phyloP scores from a whole-genome alignment of 192 early-diverging fungal species.

The Coemansia erecta region DNA sequence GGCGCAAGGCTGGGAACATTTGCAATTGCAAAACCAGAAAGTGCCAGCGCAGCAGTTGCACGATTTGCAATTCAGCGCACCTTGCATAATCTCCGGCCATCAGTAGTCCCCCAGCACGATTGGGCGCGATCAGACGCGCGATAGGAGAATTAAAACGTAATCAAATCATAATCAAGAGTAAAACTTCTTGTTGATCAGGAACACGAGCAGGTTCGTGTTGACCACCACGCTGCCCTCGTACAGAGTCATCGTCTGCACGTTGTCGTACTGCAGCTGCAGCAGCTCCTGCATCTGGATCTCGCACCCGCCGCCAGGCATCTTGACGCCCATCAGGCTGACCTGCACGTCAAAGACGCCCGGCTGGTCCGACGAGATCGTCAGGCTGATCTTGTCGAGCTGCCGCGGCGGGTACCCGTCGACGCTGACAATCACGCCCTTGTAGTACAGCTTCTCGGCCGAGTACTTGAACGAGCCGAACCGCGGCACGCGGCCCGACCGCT shows the following conservation, averaged over 20 bases:
- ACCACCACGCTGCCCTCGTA: conserved; percentile 91
- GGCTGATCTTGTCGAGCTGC: conserved; percentile 82
- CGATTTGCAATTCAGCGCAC: not conserved
- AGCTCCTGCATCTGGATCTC: conserved; percentile 91
- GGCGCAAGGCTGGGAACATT: no score
- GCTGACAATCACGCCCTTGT: conserved; percentile 88
- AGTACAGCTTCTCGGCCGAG: conserved; percentile 86
- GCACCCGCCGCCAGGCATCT: conserved; percentile 64
- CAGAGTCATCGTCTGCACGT: conserved; percentile 84
- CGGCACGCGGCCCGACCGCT: conserved; percentile 84
- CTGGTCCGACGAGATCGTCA: conserved; percentile 91
- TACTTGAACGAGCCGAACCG: conserved; percentile 99
- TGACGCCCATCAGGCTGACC: conserved; percentile 72
- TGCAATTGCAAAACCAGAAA: not conserved
- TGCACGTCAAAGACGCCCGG: conserved; percentile 88
- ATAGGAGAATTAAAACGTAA: not conserved
- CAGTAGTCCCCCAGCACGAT: not conserved
- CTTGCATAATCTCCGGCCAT: not conserved
- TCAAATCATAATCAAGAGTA: conserved; percentile 28
- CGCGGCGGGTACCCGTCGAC: conserved; percentile 79
- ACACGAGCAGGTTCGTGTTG: conserved; percentile 95
- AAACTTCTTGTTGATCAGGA: conserved; percentile 97
- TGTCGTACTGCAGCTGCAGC: conserved; percentile 92
- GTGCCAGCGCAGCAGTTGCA: not conserved
- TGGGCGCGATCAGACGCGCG: not conserved